Base-by-base conservation (phyloP, 345 rosid species). In the Mangifera indica region DNA sequence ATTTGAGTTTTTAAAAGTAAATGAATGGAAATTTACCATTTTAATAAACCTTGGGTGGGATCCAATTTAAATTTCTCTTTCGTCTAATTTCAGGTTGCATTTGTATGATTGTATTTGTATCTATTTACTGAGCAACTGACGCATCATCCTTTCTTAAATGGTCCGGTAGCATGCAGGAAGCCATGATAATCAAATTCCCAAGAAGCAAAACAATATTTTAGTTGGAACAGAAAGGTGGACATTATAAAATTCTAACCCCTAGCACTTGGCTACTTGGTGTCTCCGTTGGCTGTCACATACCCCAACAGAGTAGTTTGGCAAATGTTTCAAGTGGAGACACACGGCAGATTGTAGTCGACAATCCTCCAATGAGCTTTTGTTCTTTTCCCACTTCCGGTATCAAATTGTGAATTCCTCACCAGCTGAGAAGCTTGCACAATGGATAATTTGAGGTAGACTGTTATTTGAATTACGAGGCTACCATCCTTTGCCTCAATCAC, bases 341-440 rank as follows among this genome's bases (percentile, higher is more conserved):
- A 77, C n/a, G 18, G 77, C 5, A 62, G 84, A 51, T 81, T 44
- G 81, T 80, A 76, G 73, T 85, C 84, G 8, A 49, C 66, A 44
- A 81, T 77, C 74, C 79, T 85, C 88, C 89, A 83, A 72, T 81
- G 77, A 63, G 83, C 77, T 77, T 64, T 81, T 21, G 66, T 61
- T 69, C 69, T 71, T 75, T 84, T 82, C 72, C 69, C 72, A 69
- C 66, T 82, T 69, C 44, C 75, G 34, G 69, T 65, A 34, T 75
- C 74, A 26, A 46, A 52, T 63, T 62, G 74, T 69, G 67, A 76
- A 66, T 70, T 69, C 77, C 75, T 74, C 34, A 80, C 77, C 37
- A 85, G 75, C 52, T 82, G 78, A 65, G 87, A 83, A 1, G 79
- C 84, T 63, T 74, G 74, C 75, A 85, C 77, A 10, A 85, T 66